A percentile compares a stretch with the other conserved stretches of the same genome.
Conservation (phyloP, 352 stramenopile species). For the Phytopythium delawarense region DNA sequence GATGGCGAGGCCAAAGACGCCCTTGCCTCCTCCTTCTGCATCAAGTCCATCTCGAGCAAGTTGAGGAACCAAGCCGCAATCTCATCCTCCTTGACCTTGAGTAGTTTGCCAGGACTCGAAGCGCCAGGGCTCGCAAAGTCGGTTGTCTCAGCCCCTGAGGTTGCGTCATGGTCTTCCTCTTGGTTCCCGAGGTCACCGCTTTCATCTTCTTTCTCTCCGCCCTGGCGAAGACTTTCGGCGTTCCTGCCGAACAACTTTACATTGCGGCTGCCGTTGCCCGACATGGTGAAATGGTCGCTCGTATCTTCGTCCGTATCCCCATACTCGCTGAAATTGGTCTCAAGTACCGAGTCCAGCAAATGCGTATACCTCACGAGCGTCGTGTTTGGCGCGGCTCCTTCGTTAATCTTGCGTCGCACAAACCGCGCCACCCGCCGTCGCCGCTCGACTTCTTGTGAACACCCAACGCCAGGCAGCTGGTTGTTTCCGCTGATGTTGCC, state of each 20-base stretch:
- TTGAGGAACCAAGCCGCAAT: slow-evolving; percentile 69
- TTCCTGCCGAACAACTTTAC: slow-evolving; percentile 12
- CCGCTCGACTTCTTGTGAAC: slow-evolving; percentile 28
- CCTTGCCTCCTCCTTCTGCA: slow-evolving; percentile 20
- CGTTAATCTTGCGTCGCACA: slow-evolving; percentile 55
- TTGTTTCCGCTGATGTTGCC: neutral
- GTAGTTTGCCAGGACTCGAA: slow-evolving; percentile 14
- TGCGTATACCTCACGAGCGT: slow-evolving; percentile 53
- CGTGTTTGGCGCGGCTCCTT: slow-evolving; percentile 64
- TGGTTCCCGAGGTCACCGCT: neutral
- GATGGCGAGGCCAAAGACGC: neutral
- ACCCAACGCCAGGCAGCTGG: neutral
- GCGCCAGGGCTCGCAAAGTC: slow-evolving; percentile 18
- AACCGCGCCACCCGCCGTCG: slow-evolving; percentile 52
- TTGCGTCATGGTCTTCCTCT: slow-evolving; percentile 20
- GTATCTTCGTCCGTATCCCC: slow-evolving; percentile 15
- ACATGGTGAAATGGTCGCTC: slow-evolving; percentile 3
- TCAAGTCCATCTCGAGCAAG: slow-evolving; percentile 58
- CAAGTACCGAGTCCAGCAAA: slow-evolving; percentile 60
- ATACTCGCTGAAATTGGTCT: slow-evolving; percentile 66
- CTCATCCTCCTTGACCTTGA: slow-evolving; percentile 60
- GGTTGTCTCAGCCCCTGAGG: neutral
- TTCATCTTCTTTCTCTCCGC: neutral
- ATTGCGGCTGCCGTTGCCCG: slow-evolving; percentile 4
- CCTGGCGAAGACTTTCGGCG: neutral